Base-by-base conservation (phyloP, 179 eudicot genomes). In the Carnegiea gigantea region DNA sequence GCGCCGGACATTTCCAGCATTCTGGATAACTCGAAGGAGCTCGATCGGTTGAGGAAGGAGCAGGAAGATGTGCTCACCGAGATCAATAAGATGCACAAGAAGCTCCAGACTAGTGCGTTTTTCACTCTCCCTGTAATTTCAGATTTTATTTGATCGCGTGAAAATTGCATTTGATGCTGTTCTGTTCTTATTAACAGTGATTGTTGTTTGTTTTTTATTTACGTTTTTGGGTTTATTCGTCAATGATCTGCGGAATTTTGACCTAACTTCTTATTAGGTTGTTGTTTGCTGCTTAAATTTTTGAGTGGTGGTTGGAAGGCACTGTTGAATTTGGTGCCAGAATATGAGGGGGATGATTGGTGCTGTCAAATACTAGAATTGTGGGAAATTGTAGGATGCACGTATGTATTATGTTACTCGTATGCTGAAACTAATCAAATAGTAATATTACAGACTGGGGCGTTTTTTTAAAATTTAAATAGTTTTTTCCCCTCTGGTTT, bases 71-170 rank as follows among this genome's bases (percentile, higher is more conserved):
- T 92, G 49, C 77, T 93, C 13, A 7, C 71, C 23, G 95, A 92
- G 59, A 95, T 95, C 87, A 93, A 93, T 51, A 92, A 91, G 87
- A 48, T 95, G 78, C 97, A 95, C 73, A 91, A 93, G 86, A 93
- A 90, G 89, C 98, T 95, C 8, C 95, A 87, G 82, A 73, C 95
- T 70, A 80, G 98, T 93, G 67, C 79, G 92, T 80, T 73, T 81
- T 57, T 67, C 36, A 9, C 73, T 24, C 23, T 62, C 79, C 23
- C 48, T 33, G 1, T 28, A 46, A 23, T 75, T 67, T 59, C 3
- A 4, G 24, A 5, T 46, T 30, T 28, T 30, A 7, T 67, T 67
- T 67, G 72, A 67, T 67, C 40, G 17, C 38, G 40, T 36, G 4
- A 18, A 1, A 15, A 53, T 20, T 38, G 53, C 36, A 3, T 40